Base-by-base conservation (phyloP, 345 rosid genomes). In the Triadica sebifera region DNA sequence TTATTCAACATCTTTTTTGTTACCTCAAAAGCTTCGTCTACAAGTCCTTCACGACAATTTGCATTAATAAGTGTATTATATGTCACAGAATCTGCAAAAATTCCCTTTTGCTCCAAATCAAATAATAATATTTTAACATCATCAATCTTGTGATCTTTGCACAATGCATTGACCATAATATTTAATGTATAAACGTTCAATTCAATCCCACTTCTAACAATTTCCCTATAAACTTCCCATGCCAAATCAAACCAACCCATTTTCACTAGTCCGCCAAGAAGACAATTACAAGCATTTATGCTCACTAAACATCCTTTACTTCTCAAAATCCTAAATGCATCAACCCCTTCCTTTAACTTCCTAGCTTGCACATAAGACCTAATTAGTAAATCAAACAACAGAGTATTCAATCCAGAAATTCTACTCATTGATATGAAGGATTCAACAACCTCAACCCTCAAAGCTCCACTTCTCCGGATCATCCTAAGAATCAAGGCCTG, bases 111-210 rank as follows among this genome's bases (percentile, higher is more conserved):
- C 82, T 90, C 83, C 86, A 88, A 80, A 56, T 86, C 80, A 0
- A 75, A 51, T 45, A 93, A 52, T 80, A 91, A 86, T 8, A 61
- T 19, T 71, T 77, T 85, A 1, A 85, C 85, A 53, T 77, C 73
- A 65, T 77, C 87, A 65, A 89, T 75, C 71, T 87, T 86, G 65
- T 77, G 60, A 82, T 87, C 95, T 84, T 93, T 93, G 75, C 93
- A 93, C 82, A 90, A 79, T 2, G 97, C 96, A 84, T 91, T 90
- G 74, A 90, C 94, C 98, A 91, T 88, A 72, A 93, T 93, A 70
- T 93, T 90, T n/a, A 89, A 77, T 1, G 90, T 81, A 71, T 81
- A 85, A 34, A 75, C 81, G 76, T 87, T 84, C 78, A 84, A 47
- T 57, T 66, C 79, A 75, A 75, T 78, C 38, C 85, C 83, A 45